A percentile compares a stretch with the other conserved stretches of the same genome.
phyloP scores from a whole-genome alignment of 805 yeast species.

The Lipomyces japonicus region DNA sequence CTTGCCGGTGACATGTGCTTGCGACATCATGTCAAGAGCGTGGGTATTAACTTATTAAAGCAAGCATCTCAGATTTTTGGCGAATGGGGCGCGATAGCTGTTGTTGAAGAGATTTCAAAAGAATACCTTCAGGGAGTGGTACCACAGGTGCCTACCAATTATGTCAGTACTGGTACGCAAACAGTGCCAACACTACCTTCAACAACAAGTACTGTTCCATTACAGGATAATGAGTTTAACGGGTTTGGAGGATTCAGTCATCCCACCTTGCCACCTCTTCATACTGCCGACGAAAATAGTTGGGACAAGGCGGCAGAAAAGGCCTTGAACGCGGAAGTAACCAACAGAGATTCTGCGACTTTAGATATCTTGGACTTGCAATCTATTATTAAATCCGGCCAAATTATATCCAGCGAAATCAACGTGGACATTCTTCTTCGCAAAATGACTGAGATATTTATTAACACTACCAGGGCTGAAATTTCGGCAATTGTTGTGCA shows the following conservation, averaged over 20 bases:
- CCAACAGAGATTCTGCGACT: constrained; percentile 4
- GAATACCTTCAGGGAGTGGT: constrained; percentile 1
- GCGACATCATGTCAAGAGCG: constrained; percentile 5
- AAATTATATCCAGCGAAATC: constrained; percentile 29
- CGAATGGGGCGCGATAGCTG: constrained; percentile 20
- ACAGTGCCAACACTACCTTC: constrained; percentile 5
- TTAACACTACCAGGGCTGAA: constrained; percentile 28
- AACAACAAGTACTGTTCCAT: background rate
- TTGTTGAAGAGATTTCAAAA: constrained; percentile 7
- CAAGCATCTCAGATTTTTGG: constrained; percentile 3
- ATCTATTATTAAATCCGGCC: constrained; percentile 29
- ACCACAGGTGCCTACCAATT: background rate
- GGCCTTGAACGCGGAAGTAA: background rate
- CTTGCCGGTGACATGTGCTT: constrained; percentile 12
- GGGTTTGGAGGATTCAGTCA: background rate
- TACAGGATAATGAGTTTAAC: background rate
- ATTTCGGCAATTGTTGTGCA: constrained; percentile 22
- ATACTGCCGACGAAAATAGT: background rate
- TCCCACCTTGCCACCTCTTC: background rate
- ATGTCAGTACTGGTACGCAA: constrained; percentile 18
- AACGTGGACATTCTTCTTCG: constrained; percentile 23
- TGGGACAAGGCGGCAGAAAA: background rate
- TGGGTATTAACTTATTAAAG: constrained; percentile 10
- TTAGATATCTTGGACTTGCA: constrained; percentile 29
- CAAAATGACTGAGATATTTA: constrained; percentile 28